Evolutionary conservation across 176 grass and related monocot genomes (phyloP), one percentile per base, ranked within the genome.

Genomic region (Pontederia crassipes): DNA sequence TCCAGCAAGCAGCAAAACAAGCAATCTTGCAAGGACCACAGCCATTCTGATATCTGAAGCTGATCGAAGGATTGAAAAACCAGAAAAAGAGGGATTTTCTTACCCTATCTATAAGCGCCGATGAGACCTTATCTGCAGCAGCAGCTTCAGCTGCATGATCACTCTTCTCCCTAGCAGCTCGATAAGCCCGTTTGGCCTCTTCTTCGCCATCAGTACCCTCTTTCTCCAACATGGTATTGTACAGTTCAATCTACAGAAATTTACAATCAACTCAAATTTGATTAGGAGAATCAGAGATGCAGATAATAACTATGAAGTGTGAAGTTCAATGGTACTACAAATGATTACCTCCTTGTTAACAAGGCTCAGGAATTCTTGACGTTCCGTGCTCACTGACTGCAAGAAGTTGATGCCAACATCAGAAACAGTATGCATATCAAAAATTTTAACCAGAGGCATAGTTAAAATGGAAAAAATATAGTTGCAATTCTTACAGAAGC

Each of bases 41-140:
- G 2, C 4, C 4, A 40, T 40, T 40, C 32, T 40, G 32, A 40
- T 4, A 40, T 0, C 32, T 4, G 32, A 40, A 40, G 32, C 32
- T 40, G 32, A 40, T 40, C 32, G 12, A 12, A 8, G 18, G 15
- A 65, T 20, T 12, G 49, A 50, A 67, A 27, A 48, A 50, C 10
- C 35, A 69, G 12, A 74, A 57, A 24, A 51, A 55, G 55, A 66
- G 32, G 14, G 49, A 11, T 9, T 11, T 68, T 56, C 53, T 72
- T 80, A 90, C 91, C 83, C 82, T 90, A 73, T 96, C 91, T 84
- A 96, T 75, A 53, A 96, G 72, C 13, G 91, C 91, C 57, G 91
- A 87, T 63, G 91, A 90, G 24, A 90, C 86, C 54, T 85, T 87
- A 66, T 70, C 69, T 29, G 72, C 86, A 40, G 73, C 80, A 81